Conservation (phyloP, 2,329 filamentous ascomycete species). For the Fusarium sp. region DNA sequence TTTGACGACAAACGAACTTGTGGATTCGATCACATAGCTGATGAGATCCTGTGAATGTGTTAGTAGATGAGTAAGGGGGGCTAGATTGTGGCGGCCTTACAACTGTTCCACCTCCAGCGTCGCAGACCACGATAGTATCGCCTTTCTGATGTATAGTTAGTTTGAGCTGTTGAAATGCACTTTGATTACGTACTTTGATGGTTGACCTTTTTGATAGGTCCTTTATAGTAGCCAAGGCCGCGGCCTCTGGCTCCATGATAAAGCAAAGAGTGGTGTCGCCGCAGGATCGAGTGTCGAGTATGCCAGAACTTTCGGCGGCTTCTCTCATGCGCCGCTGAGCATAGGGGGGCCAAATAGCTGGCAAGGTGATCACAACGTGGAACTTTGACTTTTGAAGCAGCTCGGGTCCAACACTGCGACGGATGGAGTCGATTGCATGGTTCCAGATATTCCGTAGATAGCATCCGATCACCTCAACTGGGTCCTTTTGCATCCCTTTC, state of each 20-base stretch:
- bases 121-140: constrained; percentile 54
- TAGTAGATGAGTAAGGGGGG: fast-evolving
- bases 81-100: constrained; percentile 32
- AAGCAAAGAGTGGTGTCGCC: constrained; percentile 55
- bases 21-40: constrained; percentile 53
- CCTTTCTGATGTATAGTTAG: constrained; percentile 16
- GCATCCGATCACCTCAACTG: too few relatives aligned
- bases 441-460: too few relatives aligned
- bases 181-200: too few relatives aligned
- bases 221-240: constrained; percentile 57
- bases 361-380: too few relatives aligned
- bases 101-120: constrained; percentile 58
- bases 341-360: too few relatives aligned
- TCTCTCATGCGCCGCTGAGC: too few relatives aligned
- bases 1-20: constrained; percentile 49
- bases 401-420: too few relatives aligned
- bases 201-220: constrained; percentile 46
- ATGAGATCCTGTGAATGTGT: constrained; percentile 56
- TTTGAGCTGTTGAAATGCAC: too few relatives aligned
- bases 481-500: too few relatives aligned
- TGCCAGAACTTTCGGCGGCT: constrained; percentile 55
- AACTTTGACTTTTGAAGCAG: too few relatives aligned
- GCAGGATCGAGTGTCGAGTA: constrained; percentile 48
- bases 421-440: too few relatives aligned
- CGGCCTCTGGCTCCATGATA: constrained; percentile 63